Base-by-base conservation (phyloP, 805 yeast species). In the Candida ascalaphidarum region DNA sequence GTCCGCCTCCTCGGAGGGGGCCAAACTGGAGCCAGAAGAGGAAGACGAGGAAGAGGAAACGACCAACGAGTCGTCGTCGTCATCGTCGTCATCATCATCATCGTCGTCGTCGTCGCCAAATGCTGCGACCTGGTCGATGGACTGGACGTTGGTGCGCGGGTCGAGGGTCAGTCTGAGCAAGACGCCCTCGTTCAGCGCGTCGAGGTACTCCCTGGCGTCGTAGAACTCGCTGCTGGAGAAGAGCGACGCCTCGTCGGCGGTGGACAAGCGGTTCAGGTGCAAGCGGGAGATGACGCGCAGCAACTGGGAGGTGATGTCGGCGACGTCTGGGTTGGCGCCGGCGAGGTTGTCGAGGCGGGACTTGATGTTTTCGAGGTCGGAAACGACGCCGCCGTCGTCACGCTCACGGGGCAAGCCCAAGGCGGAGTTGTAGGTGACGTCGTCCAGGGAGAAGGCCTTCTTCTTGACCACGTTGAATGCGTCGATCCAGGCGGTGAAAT, bases 401-500 rank as follows among this genome's bases (percentile, higher is more conserved):
- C n/a, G n/a, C n/a, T n/a, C n/a, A n/a, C n/a, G n/a, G n/a, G n/a
- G n/a, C n/a, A n/a, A n/a, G n/a, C n/a, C n/a, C n/a, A n/a, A n/a
- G 8, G 18, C 8, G 8, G 18, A 17, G 8, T 33, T 39, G 3
- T 22, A 29, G 11, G 20, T 36, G 7, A 25, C 17, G 18, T 21
- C 26, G 12, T 17, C 30, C 7, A 29, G 39, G 9, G 26, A n/a
- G 7, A 12, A 10, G 11, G 17, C 11, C 9, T 5, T 17, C 41
- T 55, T 48, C 50, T 62, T 72, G 28, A 71, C 55, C 13, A 55
- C 54, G 42, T 84, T 79, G 38, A 88, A 70, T 2, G 95, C 94
- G 29, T 75, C 68, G 10, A 81, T 71, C 98, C 98, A 92, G 5
- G 71, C 64, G 20, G 74, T 69, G 68, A 85, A 92, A 38, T 81